A percentile compares a stretch with the other conserved stretches of the same genome.
Evolutionary conservation across 2,329 filamentous ascomycete genomes (phyloP).

Genomic region (Calonectria naviculata): DNA sequence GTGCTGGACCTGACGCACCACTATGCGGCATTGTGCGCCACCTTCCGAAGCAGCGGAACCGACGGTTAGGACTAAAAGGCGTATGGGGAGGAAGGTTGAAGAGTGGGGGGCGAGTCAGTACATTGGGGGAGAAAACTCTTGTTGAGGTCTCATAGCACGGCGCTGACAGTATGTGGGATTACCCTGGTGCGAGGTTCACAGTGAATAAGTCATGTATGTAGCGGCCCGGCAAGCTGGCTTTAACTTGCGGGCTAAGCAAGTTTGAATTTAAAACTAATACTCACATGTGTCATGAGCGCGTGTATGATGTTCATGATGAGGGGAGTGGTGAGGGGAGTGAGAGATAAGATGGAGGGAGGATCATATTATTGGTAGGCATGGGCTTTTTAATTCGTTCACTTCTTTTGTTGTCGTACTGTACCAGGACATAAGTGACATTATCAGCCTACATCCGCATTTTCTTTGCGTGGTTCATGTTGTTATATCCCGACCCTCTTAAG

Average conservation of each 20-base stretch:
- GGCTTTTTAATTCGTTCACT: too few relatives aligned
- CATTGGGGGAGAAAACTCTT: background rate
- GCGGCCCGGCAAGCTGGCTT: slow-evolving; percentile 15
- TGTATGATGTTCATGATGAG: too few relatives aligned
- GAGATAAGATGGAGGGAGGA: background rate
- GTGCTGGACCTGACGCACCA: slow-evolving; percentile 96
- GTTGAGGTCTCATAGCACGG: slow-evolving; percentile 6
- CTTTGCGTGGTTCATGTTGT: too few relatives aligned
- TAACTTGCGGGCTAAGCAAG: slow-evolving; percentile 1
- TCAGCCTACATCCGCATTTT: too few relatives aligned
- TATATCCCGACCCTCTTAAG: too few relatives aligned
- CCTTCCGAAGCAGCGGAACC: slow-evolving; percentile 93
- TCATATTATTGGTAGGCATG: too few relatives aligned
- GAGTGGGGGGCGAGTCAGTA: background rate
- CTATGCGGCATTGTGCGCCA: slow-evolving; percentile 93
- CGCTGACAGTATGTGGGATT: background rate
- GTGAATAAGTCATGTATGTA: slow-evolving; percentile 15
- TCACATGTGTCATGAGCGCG: background rate
- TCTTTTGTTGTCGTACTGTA: too few relatives aligned
- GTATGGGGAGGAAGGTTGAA: background rate
- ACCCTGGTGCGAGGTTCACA: background rate
- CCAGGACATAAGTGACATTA: too few relatives aligned
- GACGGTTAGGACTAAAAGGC: slow-evolving; percentile 68
- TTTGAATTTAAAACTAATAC: slow-evolving; percentile 26
- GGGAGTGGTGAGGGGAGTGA: background rate